phyloP scores from a whole-genome alignment of 257 asterid genomes.

The Penstemon newberryi region DNA sequence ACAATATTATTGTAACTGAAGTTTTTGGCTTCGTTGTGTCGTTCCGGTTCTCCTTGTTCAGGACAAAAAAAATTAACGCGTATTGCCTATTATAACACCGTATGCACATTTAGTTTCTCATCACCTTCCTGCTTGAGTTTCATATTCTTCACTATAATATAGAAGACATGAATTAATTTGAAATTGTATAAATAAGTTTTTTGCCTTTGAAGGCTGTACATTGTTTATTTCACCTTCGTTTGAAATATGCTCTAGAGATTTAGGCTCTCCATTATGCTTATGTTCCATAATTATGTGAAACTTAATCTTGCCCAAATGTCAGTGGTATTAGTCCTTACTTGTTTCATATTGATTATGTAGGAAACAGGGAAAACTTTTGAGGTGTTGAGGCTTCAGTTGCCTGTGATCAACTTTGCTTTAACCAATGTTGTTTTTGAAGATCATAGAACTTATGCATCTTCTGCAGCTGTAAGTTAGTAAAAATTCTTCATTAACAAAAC shows the following conservation, averaged over 20 bases:
- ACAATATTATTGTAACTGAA: slow-evolving; percentile 13
- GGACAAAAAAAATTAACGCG: neutral
- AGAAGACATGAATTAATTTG: slow-evolving; percentile 7
- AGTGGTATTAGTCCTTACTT: slow-evolving; percentile 30
- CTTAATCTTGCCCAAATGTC: slow-evolving; percentile 22
- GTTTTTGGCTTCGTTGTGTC: slow-evolving; percentile 18
- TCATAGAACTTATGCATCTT: slow-evolving; percentile 90
- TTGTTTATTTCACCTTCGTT: slow-evolving; percentile 4
- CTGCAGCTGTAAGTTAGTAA: slow-evolving; percentile 69
- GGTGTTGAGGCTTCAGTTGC: slow-evolving; percentile 84
- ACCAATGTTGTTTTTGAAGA: slow-evolving; percentile 79
- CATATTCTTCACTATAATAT: slow-evolving; percentile 10
- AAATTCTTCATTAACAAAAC: too few relatives aligned
- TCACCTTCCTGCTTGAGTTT: slow-evolving; percentile 4
- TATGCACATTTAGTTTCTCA: slow-evolving; percentile 3
- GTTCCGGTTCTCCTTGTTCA: slow-evolving; percentile 12
- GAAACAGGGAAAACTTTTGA: slow-evolving; percentile 84
- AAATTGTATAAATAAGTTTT: neutral
- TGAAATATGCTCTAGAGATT: slow-evolving; percentile 24
- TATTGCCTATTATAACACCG: slow-evolving; percentile 11
- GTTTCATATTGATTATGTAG: slow-evolving; percentile 47
- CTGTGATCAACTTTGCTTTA: slow-evolving; percentile 66
- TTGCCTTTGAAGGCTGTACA: slow-evolving; percentile 12
- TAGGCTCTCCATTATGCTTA: slow-evolving; percentile 19
- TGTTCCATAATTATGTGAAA: slow-evolving; percentile 14